Evolutionary conservation across 2,329 filamentous ascomycete species (phyloP).

Genomic region (Aspergillus luchuensis): DNA sequence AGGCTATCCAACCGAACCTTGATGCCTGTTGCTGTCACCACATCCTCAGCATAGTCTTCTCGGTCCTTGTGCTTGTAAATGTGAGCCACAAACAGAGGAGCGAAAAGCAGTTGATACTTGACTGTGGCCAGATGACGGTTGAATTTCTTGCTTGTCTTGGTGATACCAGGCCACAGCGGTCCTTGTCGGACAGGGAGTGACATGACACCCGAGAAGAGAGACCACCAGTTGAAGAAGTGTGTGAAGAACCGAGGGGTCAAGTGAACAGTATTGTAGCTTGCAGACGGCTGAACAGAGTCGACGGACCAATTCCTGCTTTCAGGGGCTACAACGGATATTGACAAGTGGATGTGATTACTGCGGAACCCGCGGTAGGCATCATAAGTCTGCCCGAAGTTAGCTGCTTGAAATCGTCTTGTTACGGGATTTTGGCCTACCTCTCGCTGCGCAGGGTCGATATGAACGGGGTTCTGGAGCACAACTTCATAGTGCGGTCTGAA

Average conservation of each 20-base stretch:
- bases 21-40: slow-evolving; percentile 89
- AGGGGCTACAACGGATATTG: slow-evolving; percentile 85
- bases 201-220: slow-evolving; percentile 91
- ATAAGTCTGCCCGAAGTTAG: slow-evolving; percentile 57
- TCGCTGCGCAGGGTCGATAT: slow-evolving; percentile 62
- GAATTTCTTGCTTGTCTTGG: slow-evolving; percentile 98
- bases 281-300: slow-evolving; percentile 71
- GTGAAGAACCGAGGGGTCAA: slow-evolving; percentile 95
- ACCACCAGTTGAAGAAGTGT: slow-evolving; percentile 98
- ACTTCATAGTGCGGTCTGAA: slow-evolving; percentile 94
- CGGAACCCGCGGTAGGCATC: slow-evolving; percentile 97
- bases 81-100: slow-evolving; percentile 90
- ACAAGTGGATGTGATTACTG: slow-evolving; percentile 95
- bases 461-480: slow-evolving; percentile 76
- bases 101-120: slow-evolving; percentile 92
- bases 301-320: slow-evolving; percentile 83
- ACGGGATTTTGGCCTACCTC: slow-evolving; percentile 39
- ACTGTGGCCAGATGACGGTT: slow-evolving; percentile 95
- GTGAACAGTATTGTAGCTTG: slow-evolving; percentile 95
- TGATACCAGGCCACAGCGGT: slow-evolving; percentile 82
- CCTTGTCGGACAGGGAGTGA: slow-evolving; percentile 93
- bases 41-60: slow-evolving; percentile 76
- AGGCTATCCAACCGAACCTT: slow-evolving; percentile 96
- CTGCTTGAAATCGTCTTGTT: neutral
- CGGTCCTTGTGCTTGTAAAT: slow-evolving; percentile 98